Conservation (phyloP, 345 rosid species). For the Punica granatum region DNA sequence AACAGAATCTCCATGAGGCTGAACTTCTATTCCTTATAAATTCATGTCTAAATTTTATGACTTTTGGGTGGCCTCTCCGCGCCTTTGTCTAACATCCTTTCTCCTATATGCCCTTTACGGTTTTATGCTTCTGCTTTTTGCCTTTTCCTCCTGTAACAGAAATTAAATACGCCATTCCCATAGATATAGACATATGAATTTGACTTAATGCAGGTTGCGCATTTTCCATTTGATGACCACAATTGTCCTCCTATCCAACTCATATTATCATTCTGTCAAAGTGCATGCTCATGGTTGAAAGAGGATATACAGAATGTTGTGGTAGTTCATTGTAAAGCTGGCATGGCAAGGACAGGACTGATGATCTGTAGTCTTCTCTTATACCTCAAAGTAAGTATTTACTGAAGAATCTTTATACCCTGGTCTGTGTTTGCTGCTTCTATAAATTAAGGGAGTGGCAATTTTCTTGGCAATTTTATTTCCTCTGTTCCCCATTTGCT, state of each 20-base stretch:
- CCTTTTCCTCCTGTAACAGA: not conserved
- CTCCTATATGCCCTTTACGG: not conserved
- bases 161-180: not conserved
- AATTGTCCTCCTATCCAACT: constrained; percentile 91
- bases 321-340: constrained; percentile 96
- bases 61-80: too few relatives aligned
- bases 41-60: too few relatives aligned
- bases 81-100: too few relatives aligned
- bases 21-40: too few relatives aligned
- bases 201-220: constrained; percentile 53
- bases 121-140: not conserved
- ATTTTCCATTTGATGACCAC: constrained; percentile 95
- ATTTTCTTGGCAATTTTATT: not conserved
- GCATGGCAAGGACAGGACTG: constrained; percentile 93
- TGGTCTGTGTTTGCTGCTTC: not conserved
- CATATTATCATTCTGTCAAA: constrained; percentile 78
- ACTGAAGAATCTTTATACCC: not conserved
- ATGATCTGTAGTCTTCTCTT: constrained; percentile 95
- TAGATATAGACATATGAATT: not conserved
- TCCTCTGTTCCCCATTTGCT: not conserved
- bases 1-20: too few relatives aligned
- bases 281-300: constrained; percentile 90
- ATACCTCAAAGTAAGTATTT: constrained; percentile 51
- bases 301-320: constrained; percentile 94
- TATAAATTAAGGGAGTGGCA: not conserved